Percentiles rank a stretch among this genome's conserved stretches.
Conservation (phyloP, 2,329 filamentous ascomycete genomes). For the Fusarium agapanthi region DNA sequence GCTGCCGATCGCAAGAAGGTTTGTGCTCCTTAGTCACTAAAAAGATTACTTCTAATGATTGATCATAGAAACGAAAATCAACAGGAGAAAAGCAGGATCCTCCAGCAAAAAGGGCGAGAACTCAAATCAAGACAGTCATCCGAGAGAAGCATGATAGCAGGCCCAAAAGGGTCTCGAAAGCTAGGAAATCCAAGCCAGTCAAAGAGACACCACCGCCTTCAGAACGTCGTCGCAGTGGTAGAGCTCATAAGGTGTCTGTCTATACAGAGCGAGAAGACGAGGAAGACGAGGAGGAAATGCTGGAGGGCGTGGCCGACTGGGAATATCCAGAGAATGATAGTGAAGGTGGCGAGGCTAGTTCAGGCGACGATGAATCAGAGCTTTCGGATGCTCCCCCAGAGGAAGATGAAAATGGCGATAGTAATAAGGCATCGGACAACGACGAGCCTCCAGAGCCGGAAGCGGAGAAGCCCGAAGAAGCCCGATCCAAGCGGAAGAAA, state of each 20-base stretch:
- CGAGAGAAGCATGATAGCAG: slow-evolving; percentile 49
- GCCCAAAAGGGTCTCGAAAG: slow-evolving; percentile 47
- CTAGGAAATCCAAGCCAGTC: slow-evolving; percentile 42
- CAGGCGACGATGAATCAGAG: slow-evolving; percentile 31
- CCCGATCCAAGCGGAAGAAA: slow-evolving; percentile 42
- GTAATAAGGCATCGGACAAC: slow-evolving; percentile 17
- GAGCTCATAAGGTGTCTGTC: slow-evolving; percentile 55
- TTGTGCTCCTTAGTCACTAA: slow-evolving; percentile 27
- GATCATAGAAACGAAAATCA: slow-evolving; percentile 65
- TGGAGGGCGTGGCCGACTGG: slow-evolving; percentile 68
- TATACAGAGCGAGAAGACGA: slow-evolving; percentile 67
- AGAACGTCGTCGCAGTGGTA: slow-evolving; percentile 66
- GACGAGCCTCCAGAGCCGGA: slow-evolving; percentile 27
- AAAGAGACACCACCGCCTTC: slow-evolving; percentile 49
- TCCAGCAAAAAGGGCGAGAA: slow-evolving; percentile 50
- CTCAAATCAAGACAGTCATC: slow-evolving; percentile 49
- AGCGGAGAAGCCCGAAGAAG: slow-evolving; percentile 30
- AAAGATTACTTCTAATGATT: slow-evolving; percentile 35
- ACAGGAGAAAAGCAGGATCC: slow-evolving; percentile 59
- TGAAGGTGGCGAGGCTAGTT: slow-evolving; percentile 31
- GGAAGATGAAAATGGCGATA: slow-evolving; percentile 17
- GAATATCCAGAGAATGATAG: slow-evolving; percentile 53
- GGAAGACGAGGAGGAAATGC: slow-evolving; percentile 69
- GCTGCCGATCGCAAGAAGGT: slow-evolving; percentile 78
- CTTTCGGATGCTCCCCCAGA: slow-evolving; percentile 35